A percentile compares a stretch with the other conserved stretches of the same genome.
These are phyloP conservation scores for Elsinoe australis DNA, from an alignment of 2,329 filamentous ascomycete species.

Conservation along the genomic window DNA sequence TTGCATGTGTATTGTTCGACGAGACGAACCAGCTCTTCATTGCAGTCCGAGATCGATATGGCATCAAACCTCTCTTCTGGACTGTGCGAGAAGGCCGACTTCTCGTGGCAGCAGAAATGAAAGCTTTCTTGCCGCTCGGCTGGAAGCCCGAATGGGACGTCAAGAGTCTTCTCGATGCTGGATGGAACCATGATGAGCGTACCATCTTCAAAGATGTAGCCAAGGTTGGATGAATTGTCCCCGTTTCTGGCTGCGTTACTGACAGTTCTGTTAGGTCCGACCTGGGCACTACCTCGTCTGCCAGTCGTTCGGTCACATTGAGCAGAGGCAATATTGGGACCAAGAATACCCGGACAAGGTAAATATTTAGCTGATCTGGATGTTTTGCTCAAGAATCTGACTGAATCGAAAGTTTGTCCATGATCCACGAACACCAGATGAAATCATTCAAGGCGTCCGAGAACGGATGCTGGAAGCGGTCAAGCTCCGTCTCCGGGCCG, in stretches of 20 bases:
- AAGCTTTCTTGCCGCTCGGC: constrained; percentile 46
- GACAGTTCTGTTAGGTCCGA: constrained; percentile 30
- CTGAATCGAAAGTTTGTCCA: constrained; percentile 24
- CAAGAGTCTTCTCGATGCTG: constrained; percentile 36
- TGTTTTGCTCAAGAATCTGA: neutral
- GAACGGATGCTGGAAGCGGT: constrained; percentile 46
- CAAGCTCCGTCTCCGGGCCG: constrained; percentile 47
- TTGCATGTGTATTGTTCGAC: constrained; percentile 48
- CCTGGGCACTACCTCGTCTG: constrained; percentile 42
- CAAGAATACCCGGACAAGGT: constrained; percentile 47
- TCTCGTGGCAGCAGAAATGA: constrained; percentile 47
- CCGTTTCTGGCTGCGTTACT: neutral
- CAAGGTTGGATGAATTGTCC: constrained; percentile 27
- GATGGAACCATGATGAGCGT: constrained; percentile 39
- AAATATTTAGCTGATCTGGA: constrained; percentile 14
- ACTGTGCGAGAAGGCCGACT: constrained; percentile 37
- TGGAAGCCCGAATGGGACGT: constrained; percentile 50
- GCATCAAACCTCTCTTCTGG: constrained; percentile 52
- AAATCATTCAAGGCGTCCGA: constrained; percentile 46
- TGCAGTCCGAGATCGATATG: constrained; percentile 48
- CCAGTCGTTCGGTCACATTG: constrained; percentile 33
- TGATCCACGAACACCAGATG: constrained; percentile 42
- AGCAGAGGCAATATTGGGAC: constrained; percentile 47
- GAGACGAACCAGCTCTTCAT: constrained; percentile 37
- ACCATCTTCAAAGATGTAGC: constrained; percentile 47